These are phyloP conservation scores for Diaporthe capsici DNA, from an alignment of 2,329 filamentous ascomycete species.

Conservation along the genomic window DNA sequence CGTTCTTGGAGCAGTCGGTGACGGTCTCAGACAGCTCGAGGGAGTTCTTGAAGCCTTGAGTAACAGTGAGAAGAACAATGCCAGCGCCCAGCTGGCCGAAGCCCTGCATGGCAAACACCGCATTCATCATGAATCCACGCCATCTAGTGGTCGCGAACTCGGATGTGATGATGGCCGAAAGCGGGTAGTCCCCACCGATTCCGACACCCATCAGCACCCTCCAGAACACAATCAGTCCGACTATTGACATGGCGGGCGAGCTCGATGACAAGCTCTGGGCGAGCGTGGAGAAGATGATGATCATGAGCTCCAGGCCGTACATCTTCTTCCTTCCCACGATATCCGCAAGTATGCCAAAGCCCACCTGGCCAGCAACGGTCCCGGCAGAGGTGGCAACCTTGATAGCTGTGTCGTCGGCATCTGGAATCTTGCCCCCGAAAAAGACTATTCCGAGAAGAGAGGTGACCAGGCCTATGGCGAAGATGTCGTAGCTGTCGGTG, in stretches of 20 bases:
- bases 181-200: conserved; percentile 84
- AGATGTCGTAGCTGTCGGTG: conserved; percentile 80
- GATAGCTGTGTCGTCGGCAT: conserved; percentile 81
- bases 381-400: conserved; percentile 88
- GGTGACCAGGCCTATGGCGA: conserved; percentile 80
- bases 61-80: conserved; percentile 82
- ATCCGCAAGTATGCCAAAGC: conserved; percentile 85
- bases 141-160: conserved; percentile 91
- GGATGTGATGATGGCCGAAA: conserved; percentile 85
- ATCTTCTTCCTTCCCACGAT: conserved; percentile 63
- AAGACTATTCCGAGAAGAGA: conserved; percentile 86
- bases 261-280: conserved; percentile 77
- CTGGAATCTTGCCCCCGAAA: conserved; percentile 75
- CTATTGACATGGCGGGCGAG: conserved; percentile 73
- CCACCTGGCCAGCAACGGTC: conserved; percentile 87
- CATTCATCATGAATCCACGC: conserved; percentile 88
- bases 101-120: conserved; percentile 90
- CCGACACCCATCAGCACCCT: conserved; percentile 81
- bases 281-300: conserved; percentile 85
- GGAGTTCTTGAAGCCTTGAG: conserved; percentile 77
- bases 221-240: conserved; percentile 84
- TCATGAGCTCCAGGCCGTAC: conserved; percentile 83
- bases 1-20: conserved; percentile 66
- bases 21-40: conserved; percentile 66
- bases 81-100: conserved; percentile 84